Conservation (phyloP, 2,329 filamentous ascomycete species). For the Epichloe uncinata region DNA sequence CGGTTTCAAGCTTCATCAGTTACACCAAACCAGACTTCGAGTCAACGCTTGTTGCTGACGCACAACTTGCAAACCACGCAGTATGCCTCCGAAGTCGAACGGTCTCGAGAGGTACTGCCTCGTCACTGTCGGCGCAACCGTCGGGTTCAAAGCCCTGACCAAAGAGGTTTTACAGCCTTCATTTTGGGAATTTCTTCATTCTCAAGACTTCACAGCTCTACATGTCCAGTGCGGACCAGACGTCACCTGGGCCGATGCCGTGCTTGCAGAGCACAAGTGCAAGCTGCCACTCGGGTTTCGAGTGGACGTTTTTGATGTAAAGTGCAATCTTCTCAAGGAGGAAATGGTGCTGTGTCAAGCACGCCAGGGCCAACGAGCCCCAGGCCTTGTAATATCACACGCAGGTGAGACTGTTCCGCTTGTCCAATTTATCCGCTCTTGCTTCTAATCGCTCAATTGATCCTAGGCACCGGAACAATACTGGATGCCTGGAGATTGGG, state of each 20-base stretch:
- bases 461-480: conserved; percentile 73
- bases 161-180: conserved; percentile 44
- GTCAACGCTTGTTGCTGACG: not conserved
- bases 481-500: conserved; percentile 65
- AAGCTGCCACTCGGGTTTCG: conserved; percentile 14
- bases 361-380: conserved; percentile 29
- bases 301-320: conserved; percentile 20
- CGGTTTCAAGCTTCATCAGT: too few relatives aligned
- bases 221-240: conserved; percentile 71
- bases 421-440: not conserved
- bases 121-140: conserved; percentile 86
- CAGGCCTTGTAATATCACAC: conserved; percentile 76
- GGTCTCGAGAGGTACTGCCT: conserved; percentile 43
- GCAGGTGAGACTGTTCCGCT: conserved; percentile 49
- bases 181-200: conserved; percentile 49
- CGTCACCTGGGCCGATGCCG: conserved; percentile 24
- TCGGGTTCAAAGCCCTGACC: conserved; percentile 63
- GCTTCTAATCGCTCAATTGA: not conserved
- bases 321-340: conserved; percentile 22
- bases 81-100: conserved; percentile 3
- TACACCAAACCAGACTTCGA: not conserved
- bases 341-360: conserved; percentile 43
- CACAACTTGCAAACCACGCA: not conserved
- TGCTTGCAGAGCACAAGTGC: conserved; percentile 9
- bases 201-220: conserved; percentile 54